These are phyloP conservation scores for Sphagnum contortum DNA, from an alignment of 225 moss, liverwort and hornwort genomes.

Conservation along the genomic window DNA sequence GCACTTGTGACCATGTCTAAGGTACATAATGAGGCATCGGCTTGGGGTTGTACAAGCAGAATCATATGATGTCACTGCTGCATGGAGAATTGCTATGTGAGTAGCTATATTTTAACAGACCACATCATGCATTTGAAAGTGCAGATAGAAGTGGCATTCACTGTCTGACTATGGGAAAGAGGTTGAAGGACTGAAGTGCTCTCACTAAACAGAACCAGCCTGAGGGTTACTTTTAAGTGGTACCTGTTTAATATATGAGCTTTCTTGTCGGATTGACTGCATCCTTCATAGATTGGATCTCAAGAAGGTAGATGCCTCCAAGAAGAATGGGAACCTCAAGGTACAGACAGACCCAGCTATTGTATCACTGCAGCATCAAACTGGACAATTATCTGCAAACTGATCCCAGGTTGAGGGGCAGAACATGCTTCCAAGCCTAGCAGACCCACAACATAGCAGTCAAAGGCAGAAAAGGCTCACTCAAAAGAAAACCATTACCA, in stretches of 20 bases:
- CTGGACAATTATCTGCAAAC: conserved; percentile 38
- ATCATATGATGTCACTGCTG: conserved; percentile 35
- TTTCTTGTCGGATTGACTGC: conserved; percentile 35
- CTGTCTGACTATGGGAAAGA: conserved; percentile 55
- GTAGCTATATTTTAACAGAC: conserved; percentile 52
- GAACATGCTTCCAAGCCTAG: conserved; percentile 12
- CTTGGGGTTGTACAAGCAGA: conserved; percentile 10
- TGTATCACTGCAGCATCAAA: conserved; percentile 43
- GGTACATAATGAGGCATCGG: too few species aligned
- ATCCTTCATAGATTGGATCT: conserved; percentile 49
- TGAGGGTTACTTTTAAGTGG: conserved; percentile 39
- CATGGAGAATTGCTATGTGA: conserved; percentile 39
- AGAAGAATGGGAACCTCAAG: conserved; percentile 8
- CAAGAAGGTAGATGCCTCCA: conserved; percentile 46
- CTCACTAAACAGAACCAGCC: conserved; percentile 77
- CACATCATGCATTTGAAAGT: conserved; percentile 47
- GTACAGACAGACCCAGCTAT: conserved; percentile 30
- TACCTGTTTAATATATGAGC: conserved; percentile 57
- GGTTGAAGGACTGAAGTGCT: conserved; percentile 87
- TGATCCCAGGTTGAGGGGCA: conserved; percentile 41
- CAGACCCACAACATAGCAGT: conserved; percentile 16
- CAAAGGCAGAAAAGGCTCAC: conserved; percentile 30
- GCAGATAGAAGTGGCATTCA: conserved; percentile 48
- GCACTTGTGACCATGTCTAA: too few species aligned
- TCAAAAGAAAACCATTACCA: conserved; percentile 20